Percentiles rank a stretch among this genome's conserved stretches.
These are phyloP conservation scores for Vitis hybrid DNA, from an alignment of 177 flowering plant genomes.

Conservation along the genomic window DNA sequence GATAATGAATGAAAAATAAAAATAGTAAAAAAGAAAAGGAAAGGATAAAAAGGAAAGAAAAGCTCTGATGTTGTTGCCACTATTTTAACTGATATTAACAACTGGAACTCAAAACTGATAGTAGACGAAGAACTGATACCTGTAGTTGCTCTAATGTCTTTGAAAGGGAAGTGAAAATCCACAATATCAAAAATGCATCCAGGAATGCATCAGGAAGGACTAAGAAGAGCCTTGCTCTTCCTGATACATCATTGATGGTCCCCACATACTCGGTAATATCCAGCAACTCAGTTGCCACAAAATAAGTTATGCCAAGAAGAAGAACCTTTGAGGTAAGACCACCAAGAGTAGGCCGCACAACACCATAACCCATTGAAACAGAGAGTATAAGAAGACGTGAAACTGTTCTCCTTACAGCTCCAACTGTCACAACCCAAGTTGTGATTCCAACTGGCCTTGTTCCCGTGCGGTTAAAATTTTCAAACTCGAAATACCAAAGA, in stretches of 20 bases:
- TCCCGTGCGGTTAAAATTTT: conserved; percentile 71
- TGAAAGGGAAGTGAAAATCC: conserved; percentile 97
- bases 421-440: conserved; percentile 89
- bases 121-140: conserved; percentile 37
- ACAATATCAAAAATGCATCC: conserved; percentile 83
- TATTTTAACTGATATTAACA: not conserved
- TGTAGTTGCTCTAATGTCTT: conserved; percentile 88
- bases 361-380: conserved; percentile 96
- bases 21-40: not conserved
- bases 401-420: conserved; percentile 80
- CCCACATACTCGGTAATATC: conserved; percentile 92
- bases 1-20: no score
- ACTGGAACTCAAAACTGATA: conserved; percentile 8
- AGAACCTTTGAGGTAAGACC: conserved; percentile 92
- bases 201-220: conserved; percentile 90
- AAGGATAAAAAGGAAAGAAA: not conserved
- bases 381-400: conserved; percentile 81
- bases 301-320: conserved; percentile 82
- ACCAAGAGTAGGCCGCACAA: conserved; percentile 94
- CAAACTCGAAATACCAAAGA: conserved; percentile 85
- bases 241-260: conserved; percentile 86
- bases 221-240: conserved; percentile 83
- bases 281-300: conserved; percentile 82
- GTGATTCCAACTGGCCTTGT: conserved; percentile 78
- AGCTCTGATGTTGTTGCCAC: not conserved